These are phyloP conservation scores for Wallemia hederae DNA, from an alignment of 1,284 basidiomycete species.

Conservation along the genomic window DNA sequence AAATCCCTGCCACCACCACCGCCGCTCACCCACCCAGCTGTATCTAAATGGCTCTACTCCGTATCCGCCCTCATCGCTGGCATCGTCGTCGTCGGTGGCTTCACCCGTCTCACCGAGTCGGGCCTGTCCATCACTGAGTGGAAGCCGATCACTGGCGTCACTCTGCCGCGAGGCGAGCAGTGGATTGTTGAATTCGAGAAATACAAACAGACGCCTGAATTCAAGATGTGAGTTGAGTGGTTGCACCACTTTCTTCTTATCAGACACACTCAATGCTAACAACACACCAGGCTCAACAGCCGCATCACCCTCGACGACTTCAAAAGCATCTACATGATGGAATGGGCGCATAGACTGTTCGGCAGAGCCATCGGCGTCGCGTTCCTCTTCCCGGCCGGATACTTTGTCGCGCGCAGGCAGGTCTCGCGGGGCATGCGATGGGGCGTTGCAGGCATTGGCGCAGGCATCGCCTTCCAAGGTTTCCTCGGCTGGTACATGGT, in stretches of 20 bases:
- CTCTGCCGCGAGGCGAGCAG: conserved; percentile 49
- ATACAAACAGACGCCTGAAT: conserved; percentile 86
- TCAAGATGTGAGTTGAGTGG: conserved; percentile 39
- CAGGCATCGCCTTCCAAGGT: conserved; percentile 57
- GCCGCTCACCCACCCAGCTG: neutral
- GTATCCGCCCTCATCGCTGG: conserved; percentile 63
- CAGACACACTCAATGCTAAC: neutral
- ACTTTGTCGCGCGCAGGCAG: conserved; percentile 40
- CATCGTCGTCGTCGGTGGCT: conserved; percentile 81
- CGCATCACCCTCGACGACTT: conserved; percentile 66
- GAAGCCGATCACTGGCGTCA: conserved; percentile 67
- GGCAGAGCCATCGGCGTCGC: conserved; percentile 63
- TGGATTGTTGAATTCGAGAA: conserved; percentile 85
- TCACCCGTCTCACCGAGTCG: conserved; percentile 89
- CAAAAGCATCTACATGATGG: conserved; percentile 94
- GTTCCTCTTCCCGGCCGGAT: conserved; percentile 47
- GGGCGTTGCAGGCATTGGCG: conserved; percentile 37
- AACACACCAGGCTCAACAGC: conserved; percentile 45
- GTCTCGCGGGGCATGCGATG: conserved; percentile 32
- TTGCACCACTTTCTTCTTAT: neutral
- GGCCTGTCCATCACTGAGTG: conserved; percentile 96
- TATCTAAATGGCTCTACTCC: conserved; percentile 36
- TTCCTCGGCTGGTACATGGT: conserved; percentile 99
- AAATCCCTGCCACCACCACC: conserved; percentile 19
- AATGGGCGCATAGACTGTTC: conserved; percentile 85